Base-by-base conservation (phyloP, 345 rosid genomes). In the Gossypium australe region DNA sequence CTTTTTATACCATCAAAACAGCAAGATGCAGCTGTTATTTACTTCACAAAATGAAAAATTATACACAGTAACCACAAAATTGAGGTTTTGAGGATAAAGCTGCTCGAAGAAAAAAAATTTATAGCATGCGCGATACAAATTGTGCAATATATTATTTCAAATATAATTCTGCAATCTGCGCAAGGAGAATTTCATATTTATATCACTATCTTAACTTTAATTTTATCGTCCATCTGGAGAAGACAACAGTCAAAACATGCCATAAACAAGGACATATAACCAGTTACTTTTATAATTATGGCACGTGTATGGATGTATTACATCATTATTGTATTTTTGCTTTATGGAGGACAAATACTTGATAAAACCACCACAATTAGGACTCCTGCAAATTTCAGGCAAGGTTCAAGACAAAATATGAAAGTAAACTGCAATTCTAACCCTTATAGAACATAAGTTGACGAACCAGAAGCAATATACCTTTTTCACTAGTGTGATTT, bases 1-100 rank as follows among this genome's bases (percentile, higher is more conserved):
- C 97, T 94, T 61, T 34, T 94, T 61, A 69, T 67, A 70, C 59
- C 78, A 87, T 79, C 18, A 49, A 34, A 79, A 52, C 57, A 67
- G 73, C 51, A 57, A 72, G 58, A 75, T 70, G 20, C 47, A 62
- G 34, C 27, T 51, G 58, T 69, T 69, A 68, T 48, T 68, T 55
- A 45, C 41, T 20, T 34, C 7, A 47, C 44, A 53, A 80, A 70
- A 44, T 17, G 47, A 38, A 18, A 71, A 52, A 16, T 16, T 45
- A 44, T 25, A 11, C 27, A 2, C 22, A 52, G n/a, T 7, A 25
- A 3, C 11, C 27, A 76, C 25, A 62, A 25, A 25, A 17, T 17
- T 47, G 14, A 0, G 41, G 44, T 61, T 59, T 72, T 11, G 29
- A 58, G 14, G 34, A 65, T 45, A 11, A 4, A 72, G 52, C 53